Base-by-base conservation (phyloP, 129 eudicot species). In the Flaveria brownii region DNA sequence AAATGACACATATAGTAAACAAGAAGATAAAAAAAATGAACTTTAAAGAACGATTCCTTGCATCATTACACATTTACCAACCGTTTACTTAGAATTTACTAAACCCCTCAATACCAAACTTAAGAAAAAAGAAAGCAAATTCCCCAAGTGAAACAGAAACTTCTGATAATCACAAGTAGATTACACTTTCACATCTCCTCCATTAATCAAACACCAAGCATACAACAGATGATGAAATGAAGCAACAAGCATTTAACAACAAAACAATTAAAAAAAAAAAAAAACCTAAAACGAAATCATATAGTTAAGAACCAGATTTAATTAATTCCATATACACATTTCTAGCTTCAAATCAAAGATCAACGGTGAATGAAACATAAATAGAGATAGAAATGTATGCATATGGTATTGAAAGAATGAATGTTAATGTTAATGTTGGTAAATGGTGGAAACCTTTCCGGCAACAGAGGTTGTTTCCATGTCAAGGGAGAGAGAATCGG, bases 401-500 rank as follows among this genome's bases (percentile, higher is more conserved):
- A 30, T 30, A 3, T 30, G 3, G 3, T 30, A 30, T 30, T 30
- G 36, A 30, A 30, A 3, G 45, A 9, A 46, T 59, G 14, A 45
- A 45, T 45, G 41, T 4, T 33, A 45, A 17, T 28, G 56, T 45
- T 42, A 9, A 50, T 33, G 62, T 61, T 33, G 11, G 36, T 20
- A 60, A 4, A 73, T 20, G 52, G 63, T 59, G 71, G 20, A 76
- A 70, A 92, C 97, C 97, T 92, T 87, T 30, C 88, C 84, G 63
- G 83, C 68, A 45, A 87, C 81, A 71, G 93, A 85, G 75, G 73
- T 59, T 47, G 93, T 52, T 12, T 89, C 97, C 85, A 92, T 92
- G 68, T 87, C 90, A 82, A 92, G 80, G 73, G 97, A 89, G 85
- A 89, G 84, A 68, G 89, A 87, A 78, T 92, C 93, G 85, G 86